Percentiles rank a stretch among this genome's conserved stretches.
Conservation (phyloP, 2,329 filamentous ascomycete species). For the Epichloe baconii region DNA sequence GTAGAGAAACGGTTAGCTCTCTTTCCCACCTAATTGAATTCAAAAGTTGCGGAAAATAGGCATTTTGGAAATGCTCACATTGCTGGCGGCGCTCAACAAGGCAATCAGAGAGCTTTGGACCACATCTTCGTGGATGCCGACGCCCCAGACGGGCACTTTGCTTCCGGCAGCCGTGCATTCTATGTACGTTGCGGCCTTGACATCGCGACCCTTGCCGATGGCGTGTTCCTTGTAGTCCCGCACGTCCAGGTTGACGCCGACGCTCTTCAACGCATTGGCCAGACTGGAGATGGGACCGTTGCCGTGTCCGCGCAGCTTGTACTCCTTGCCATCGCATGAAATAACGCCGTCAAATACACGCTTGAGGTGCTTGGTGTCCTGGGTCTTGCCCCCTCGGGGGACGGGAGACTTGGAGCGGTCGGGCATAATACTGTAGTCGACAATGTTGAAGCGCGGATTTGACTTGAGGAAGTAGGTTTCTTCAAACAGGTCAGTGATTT, state of each 20-base stretch:
- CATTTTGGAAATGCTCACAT: constrained; percentile 43
- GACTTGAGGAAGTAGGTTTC: constrained; percentile 71
- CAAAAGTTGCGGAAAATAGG: not conserved
- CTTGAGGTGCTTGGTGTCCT: constrained; percentile 64
- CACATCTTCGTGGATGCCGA: constrained; percentile 42
- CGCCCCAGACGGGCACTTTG: constrained; percentile 70
- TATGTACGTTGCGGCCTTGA: constrained; percentile 92
- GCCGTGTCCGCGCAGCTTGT: constrained; percentile 64
- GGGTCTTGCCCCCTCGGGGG: constrained; percentile 53
- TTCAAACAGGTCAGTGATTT: constrained; percentile 84
- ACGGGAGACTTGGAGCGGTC: constrained; percentile 69
- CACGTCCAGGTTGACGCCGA: constrained; percentile 82
- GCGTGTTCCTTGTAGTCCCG: constrained; percentile 94
- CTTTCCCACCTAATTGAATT: too few relatives aligned
- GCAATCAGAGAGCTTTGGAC: constrained; percentile 82
- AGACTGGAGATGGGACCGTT: constrained; percentile 86
- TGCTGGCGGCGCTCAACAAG: constrained; percentile 71
- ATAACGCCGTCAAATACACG: constrained; percentile 78
- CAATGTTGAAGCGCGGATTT: constrained; percentile 71
- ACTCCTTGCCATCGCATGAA: constrained; percentile 67
- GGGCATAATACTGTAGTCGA: constrained; percentile 84
- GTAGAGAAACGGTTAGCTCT: not conserved
- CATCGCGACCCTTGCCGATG: constrained; percentile 65
- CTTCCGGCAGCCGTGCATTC: constrained; percentile 63
- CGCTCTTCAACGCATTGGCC: constrained; percentile 61